These are phyloP conservation scores for Jatropha multifida DNA, from an alignment of 441 rosid genomes.

Conservation along the genomic window DNA sequence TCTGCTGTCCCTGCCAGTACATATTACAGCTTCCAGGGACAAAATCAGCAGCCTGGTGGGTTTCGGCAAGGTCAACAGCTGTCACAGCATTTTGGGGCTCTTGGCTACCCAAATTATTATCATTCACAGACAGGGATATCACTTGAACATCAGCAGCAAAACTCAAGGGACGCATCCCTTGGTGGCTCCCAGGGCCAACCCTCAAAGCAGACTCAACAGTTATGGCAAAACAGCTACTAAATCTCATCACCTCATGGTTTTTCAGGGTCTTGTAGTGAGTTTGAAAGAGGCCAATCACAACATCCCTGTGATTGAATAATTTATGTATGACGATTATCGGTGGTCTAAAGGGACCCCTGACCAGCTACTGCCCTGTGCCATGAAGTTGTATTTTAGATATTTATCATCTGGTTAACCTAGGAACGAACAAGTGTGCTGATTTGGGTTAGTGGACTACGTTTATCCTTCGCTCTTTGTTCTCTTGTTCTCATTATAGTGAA, in stretches of 20 bases:
- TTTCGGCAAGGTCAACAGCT: constrained; percentile 88
- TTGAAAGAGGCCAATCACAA: constrained; percentile 35
- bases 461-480: background rate
- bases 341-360: constrained; percentile 35
- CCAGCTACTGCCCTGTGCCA: constrained; percentile 51
- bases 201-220: constrained; percentile 84
- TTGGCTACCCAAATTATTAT: constrained; percentile 85
- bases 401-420: constrained; percentile 49
- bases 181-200: constrained; percentile 74
- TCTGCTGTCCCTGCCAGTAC: constrained; percentile 72
- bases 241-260: constrained; percentile 43
- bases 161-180: constrained; percentile 61
- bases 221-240: constrained; percentile 96
- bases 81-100: constrained; percentile 72
- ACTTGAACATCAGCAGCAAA: constrained; percentile 86
- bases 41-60: constrained; percentile 75
- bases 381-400: constrained; percentile 57
- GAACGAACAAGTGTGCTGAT: constrained; percentile 58
- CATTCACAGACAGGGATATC: constrained; percentile 74
- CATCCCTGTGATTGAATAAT: constrained; percentile 26
- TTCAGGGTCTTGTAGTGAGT: constrained; percentile 53
- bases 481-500: constrained; percentile 24
- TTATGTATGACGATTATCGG: constrained; percentile 17
- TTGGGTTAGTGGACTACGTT: constrained; percentile 35
- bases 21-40: constrained; percentile 91